Percentiles rank a stretch among this genome's conserved stretches.
These are phyloP conservation scores for Limonium bicolor DNA, from an alignment of 148 eudicot species.

Conservation along the genomic window DNA sequence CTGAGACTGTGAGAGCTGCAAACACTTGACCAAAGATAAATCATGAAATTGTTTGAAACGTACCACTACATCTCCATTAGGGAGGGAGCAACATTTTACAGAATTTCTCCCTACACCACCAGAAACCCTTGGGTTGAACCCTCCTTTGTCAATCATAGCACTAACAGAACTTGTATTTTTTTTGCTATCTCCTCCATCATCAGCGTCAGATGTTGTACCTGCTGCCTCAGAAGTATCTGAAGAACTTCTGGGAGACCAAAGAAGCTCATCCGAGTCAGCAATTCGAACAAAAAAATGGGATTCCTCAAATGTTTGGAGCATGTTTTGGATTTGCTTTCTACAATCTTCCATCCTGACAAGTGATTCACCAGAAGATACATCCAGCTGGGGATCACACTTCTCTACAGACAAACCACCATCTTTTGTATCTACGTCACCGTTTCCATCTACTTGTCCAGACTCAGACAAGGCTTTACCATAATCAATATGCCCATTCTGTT, in stretches of 20 bases:
- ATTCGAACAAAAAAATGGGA: conserved; percentile 94
- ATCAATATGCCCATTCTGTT: conserved; percentile 34
- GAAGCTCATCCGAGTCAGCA: conserved; percentile 70
- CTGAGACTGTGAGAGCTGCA: not conserved
- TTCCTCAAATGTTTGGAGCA: conserved; percentile 54
- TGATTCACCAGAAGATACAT: conserved; percentile 70
- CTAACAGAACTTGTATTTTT: conserved; percentile 20
- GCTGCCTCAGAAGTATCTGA: conserved; percentile 16
- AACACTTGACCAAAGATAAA: not conserved
- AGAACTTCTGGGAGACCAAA: conserved; percentile 61
- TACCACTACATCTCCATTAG: conserved; percentile 98
- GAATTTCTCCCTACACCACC: conserved; percentile 89
- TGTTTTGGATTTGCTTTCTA: conserved; percentile 56
- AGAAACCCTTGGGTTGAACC: conserved; percentile 53
- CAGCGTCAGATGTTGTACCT: conserved; percentile 6
- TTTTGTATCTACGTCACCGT: conserved; percentile 21
- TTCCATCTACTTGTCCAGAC: conserved; percentile 15
- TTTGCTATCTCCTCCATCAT: conserved; percentile 15
- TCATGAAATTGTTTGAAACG: conserved; percentile 27
- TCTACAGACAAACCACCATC: conserved; percentile 7
- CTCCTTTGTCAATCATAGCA: conserved; percentile 56
- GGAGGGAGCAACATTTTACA: conserved; percentile 60
- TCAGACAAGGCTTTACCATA: conserved; percentile 16
- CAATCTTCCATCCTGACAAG: conserved; percentile 80
- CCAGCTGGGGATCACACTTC: conserved; percentile 17